Conservation (phyloP, 2,329 filamentous ascomycete species). For the Chaetomium olivaceum region DNA sequence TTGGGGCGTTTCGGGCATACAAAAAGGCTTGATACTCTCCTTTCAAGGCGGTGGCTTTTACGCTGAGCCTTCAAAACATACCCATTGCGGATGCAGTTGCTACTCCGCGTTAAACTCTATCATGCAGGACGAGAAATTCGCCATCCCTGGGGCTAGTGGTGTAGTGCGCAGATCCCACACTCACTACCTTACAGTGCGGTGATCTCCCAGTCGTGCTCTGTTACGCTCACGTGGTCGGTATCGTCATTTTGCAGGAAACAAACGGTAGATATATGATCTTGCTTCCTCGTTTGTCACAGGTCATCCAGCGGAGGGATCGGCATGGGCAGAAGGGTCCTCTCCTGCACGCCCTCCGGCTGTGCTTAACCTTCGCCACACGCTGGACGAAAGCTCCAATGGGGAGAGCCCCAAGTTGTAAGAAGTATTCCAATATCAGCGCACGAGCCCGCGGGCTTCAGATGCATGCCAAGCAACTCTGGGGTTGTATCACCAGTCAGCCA, state of each 20-base stretch:
- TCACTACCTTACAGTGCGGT: background rate
- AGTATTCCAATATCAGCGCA: background rate
- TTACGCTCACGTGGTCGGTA: background rate
- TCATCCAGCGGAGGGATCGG: background rate
- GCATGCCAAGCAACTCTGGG: background rate
- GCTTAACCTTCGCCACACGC: background rate
- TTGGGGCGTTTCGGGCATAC: background rate
- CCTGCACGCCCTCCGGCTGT: background rate
- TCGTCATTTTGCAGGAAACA: background rate
- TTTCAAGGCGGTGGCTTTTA: background rate
- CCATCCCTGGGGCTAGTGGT: background rate
- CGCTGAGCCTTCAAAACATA: background rate
- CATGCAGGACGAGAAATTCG: background rate
- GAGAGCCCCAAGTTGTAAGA: background rate
- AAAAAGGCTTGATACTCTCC: background rate
- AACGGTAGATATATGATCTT: conserved; percentile 2
- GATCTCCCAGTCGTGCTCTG: background rate
- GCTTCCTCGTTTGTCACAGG: background rate
- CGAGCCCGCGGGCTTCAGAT: background rate
- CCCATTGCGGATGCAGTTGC: background rate
- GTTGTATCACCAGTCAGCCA: background rate
- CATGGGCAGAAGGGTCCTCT: background rate
- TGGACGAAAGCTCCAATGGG: background rate
- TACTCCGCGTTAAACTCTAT: background rate
- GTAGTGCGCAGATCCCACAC: background rate